Conservation (phyloP, 371 early-diverging fungal species). For the Mucor racemosus region DNA sequence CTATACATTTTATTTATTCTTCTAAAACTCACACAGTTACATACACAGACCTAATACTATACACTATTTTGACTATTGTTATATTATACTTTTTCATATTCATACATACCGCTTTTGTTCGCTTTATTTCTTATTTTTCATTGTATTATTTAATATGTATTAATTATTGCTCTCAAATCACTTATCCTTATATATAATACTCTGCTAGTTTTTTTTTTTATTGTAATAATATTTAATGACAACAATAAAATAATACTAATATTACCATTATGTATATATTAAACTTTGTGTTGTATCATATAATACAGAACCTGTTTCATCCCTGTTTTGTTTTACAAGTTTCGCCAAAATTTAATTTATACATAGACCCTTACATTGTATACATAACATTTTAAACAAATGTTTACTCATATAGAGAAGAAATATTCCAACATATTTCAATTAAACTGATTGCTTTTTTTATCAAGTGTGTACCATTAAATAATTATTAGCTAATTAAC, state of each 20-base stretch:
- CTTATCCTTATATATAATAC: background rate
- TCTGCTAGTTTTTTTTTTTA: too few species aligned
- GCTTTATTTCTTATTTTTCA: background rate
- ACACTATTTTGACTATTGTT: background rate
- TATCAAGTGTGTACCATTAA: background rate
- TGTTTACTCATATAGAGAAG: background rate
- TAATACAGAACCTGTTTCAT: background rate
- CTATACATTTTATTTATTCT: constrained; percentile 5
- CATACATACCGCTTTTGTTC: background rate
- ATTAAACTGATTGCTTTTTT: background rate
- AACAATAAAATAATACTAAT: background rate
- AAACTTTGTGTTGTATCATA: background rate
- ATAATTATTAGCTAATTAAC: background rate
- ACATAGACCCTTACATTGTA: background rate
- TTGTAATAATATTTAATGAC: background rate
- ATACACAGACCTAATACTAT: background rate
- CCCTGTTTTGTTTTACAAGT: background rate
- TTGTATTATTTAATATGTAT: background rate
- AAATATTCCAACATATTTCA: background rate
- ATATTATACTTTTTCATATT: background rate
- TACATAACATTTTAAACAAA: background rate
- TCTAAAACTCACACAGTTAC: background rate
- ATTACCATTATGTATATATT: background rate
- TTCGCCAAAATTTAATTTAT: constrained; percentile 1
- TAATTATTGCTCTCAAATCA: background rate